These are phyloP conservation scores for Xylaria sp. DNA, from an alignment of 2,329 filamentous ascomycete species.

Conservation along the genomic window DNA sequence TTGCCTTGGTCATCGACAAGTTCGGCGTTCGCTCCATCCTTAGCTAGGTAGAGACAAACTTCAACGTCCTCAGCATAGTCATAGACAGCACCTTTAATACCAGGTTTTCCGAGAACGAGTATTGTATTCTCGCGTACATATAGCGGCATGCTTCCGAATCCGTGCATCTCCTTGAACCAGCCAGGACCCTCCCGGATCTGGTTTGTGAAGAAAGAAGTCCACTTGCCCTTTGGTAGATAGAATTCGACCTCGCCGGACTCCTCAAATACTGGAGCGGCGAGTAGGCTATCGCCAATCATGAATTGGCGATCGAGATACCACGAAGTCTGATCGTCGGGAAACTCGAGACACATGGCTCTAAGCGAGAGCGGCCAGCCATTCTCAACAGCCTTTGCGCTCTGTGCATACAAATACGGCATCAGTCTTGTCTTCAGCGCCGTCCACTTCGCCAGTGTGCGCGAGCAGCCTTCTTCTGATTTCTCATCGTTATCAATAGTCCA, in stretches of 20 bases:
- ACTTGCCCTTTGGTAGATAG: constrained; percentile 65
- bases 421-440: constrained; percentile 61
- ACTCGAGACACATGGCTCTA: constrained; percentile 74
- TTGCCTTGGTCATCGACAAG: constrained; percentile 58
- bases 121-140: constrained; percentile 66
- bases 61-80: constrained; percentile 60
- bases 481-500: constrained; percentile 77
- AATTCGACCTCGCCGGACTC: constrained; percentile 72
- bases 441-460: constrained; percentile 58
- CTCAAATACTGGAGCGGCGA: constrained; percentile 75
- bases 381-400: constrained; percentile 54
- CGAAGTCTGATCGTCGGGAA: constrained; percentile 73
- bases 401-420: constrained; percentile 63
- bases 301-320: constrained; percentile 77
- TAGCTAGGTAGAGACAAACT: constrained; percentile 57
- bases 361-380: constrained; percentile 70
- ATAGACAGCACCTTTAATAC: constrained; percentile 56
- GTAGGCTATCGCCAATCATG: constrained; percentile 73
- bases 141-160: constrained; percentile 67
- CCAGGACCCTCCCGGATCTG: constrained; percentile 61
- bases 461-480: constrained; percentile 64
- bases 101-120: constrained; percentile 57
- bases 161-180: constrained; percentile 70
- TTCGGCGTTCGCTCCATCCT: constrained; percentile 54
- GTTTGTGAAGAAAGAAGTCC: constrained; percentile 62